Evolutionary conservation across 331 rosid genomes (phyloP).

Genomic region (Malus hybrid): DNA sequence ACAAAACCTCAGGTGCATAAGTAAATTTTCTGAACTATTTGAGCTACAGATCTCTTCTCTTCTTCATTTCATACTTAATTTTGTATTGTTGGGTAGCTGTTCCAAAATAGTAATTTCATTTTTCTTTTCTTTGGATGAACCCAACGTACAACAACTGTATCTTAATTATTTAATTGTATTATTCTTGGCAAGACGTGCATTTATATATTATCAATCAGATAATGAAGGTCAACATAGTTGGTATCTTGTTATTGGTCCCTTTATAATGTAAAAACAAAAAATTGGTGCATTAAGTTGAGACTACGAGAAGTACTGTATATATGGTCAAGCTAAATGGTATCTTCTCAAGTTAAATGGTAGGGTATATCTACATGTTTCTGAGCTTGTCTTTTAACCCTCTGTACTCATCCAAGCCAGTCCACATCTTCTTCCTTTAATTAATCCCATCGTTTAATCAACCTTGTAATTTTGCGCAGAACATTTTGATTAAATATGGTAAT

Average conservation of each 20-base stretch:
- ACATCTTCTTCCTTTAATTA: neutral
- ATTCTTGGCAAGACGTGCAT: neutral
- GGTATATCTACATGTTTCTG: neutral
- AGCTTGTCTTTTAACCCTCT: neutral
- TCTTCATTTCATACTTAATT: neutral
- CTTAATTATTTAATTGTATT: neutral
- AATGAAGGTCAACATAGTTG: neutral
- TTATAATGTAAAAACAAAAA: neutral
- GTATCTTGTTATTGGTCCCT: neutral
- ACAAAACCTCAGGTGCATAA: neutral
- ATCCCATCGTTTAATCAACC: neutral
- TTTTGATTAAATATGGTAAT: neutral
- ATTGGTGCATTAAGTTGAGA: neutral
- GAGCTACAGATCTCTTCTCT: neutral
- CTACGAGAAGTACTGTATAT: neutral
- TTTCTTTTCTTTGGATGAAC: neutral
- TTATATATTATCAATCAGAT: neutral
- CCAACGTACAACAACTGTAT: neutral
- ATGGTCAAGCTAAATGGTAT: neutral
- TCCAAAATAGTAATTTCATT: neutral
- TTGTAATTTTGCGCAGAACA: neutral
- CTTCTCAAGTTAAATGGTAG: constrained; percentile 29
- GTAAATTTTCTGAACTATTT: too few relatives aligned
- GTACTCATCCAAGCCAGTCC: neutral
- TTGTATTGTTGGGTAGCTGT: neutral